These are phyloP conservation scores for Dipteronia sinensis DNA, from an alignment of 345 rosid genomes.

Conservation along the genomic window DNA sequence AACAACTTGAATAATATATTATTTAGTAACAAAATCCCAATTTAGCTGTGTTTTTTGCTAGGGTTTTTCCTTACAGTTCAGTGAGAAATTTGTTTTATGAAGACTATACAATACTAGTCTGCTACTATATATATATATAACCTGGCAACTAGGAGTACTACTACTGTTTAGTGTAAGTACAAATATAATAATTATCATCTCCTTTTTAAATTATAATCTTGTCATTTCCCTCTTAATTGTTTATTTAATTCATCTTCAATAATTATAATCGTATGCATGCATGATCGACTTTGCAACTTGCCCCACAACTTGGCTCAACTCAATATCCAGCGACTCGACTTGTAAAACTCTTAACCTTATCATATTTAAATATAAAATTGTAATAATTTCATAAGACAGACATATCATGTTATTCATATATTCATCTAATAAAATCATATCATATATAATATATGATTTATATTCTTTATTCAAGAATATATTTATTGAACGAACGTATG, in stretches of 20 bases:
- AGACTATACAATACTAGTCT: neutral
- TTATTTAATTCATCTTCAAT: slow-evolving; percentile 9
- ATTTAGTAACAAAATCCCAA: neutral
- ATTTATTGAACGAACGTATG: no score
- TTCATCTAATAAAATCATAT: no score
- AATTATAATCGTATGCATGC: neutral
- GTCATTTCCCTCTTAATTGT: slow-evolving; percentile 14
- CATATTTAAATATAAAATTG: neutral
- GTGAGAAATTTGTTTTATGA: slow-evolving; percentile 13
- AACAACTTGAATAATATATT: neutral
- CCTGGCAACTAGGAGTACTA: neutral
- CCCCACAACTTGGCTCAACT: neutral
- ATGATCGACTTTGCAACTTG: slow-evolving; percentile 5
- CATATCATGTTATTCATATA: no score
- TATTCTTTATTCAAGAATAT: no score
- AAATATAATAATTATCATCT: neutral
- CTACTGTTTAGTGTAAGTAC: neutral
- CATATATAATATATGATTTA: no score
- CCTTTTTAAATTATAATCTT: slow-evolving; percentile 29
- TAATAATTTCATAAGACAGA: neutral
- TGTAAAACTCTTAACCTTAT: neutral
- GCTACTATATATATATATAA: slow-evolving; percentile 7
- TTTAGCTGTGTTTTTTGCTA: neutral
- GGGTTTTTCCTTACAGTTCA: slow-evolving; percentile 9
- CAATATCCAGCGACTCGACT: neutral